A percentile compares a stretch with the other conserved stretches of the same genome.
These are phyloP conservation scores for Chrysanthemum makinoi DNA, from an alignment of 129 eudicot genomes.

Conservation along the genomic window DNA sequence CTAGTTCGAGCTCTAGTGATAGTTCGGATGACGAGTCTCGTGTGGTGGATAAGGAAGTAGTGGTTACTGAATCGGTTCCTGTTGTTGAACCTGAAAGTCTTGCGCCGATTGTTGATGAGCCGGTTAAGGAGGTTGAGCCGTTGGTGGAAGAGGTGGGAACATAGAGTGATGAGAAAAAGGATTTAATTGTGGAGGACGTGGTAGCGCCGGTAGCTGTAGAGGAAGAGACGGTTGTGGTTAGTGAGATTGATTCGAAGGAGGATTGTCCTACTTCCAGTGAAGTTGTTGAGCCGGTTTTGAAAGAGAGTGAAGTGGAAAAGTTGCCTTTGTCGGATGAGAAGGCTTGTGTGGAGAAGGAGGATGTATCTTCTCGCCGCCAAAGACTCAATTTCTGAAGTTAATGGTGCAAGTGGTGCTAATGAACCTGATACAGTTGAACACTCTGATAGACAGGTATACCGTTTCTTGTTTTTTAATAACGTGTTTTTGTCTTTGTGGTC, in stretches of 20 bases:
- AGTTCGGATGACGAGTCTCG: slow-evolving; percentile 65
- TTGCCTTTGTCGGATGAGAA: slow-evolving; percentile 31
- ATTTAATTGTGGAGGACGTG: slow-evolving; percentile 27
- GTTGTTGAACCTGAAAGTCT: slow-evolving; percentile 28
- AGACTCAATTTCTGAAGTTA: slow-evolving; percentile 30
- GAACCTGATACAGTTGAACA: slow-evolving; percentile 37
- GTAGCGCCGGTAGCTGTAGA: slow-evolving; percentile 12
- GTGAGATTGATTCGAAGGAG: slow-evolving; percentile 27
- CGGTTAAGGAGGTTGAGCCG: slow-evolving; percentile 37
- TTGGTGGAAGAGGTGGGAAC: slow-evolving; percentile 28
- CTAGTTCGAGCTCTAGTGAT: slow-evolving; percentile 48
- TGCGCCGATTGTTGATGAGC: slow-evolving; percentile 39
- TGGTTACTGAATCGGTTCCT: slow-evolving; percentile 39
- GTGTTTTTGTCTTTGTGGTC: neutral
- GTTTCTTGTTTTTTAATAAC: neutral
- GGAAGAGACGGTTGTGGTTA: slow-evolving; percentile 9
- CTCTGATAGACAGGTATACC: slow-evolving; percentile 47
- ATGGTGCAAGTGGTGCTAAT: slow-evolving; percentile 36
- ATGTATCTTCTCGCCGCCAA: slow-evolving; percentile 21
- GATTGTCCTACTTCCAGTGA: slow-evolving; percentile 22
- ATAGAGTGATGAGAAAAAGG: slow-evolving; percentile 25
- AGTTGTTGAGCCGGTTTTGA: slow-evolving; percentile 28
- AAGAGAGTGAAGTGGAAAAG: slow-evolving; percentile 29
- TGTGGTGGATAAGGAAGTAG: slow-evolving; percentile 37
- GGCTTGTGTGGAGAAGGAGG: slow-evolving; percentile 24